Evolutionary conservation across 768 basidiomycete species (phyloP).

Genomic region (Sporobolomyces pararoseus): DNA sequence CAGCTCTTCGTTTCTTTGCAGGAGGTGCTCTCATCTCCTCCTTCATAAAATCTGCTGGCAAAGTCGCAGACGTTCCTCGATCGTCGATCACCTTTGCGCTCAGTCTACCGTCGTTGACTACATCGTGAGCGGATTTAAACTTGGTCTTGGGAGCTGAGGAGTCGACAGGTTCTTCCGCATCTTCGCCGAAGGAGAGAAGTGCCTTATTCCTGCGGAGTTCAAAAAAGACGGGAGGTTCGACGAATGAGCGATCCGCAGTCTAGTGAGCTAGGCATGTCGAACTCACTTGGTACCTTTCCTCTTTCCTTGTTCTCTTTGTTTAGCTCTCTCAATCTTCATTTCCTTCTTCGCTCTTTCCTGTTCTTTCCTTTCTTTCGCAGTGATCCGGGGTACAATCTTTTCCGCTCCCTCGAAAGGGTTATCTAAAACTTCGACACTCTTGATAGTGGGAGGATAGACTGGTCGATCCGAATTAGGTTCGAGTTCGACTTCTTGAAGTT

Average conservation of each 20-base stretch:
- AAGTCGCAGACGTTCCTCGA: constrained; percentile 36
- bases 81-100: constrained; percentile 41
- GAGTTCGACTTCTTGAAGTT: constrained; percentile 50
- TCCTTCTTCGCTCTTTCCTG: constrained; percentile 78
- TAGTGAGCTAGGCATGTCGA: constrained; percentile 2
- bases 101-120: constrained; percentile 35
- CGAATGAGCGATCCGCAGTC: no score
- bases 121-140: constrained; percentile 45
- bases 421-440: constrained; percentile 73
- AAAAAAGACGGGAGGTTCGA: neutral
- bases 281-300: constrained; percentile 83
- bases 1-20: constrained; percentile 2
- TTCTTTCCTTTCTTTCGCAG: constrained; percentile 68
- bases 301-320: constrained; percentile 57
- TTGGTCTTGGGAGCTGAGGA: constrained; percentile 31
- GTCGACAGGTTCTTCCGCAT: constrained; percentile 56
- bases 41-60: constrained; percentile 21
- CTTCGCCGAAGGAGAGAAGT: constrained; percentile 78
- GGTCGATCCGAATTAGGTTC: constrained; percentile 73
- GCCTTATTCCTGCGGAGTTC: constrained; percentile 68
- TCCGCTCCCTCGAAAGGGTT: constrained; percentile 79
- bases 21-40: constrained; percentile 3
- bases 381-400: constrained; percentile 83
- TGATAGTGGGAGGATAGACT: constrained; percentile 87
- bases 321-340: constrained; percentile 72